These are phyloP conservation scores for Physaria fendleri DNA, from an alignment of 345 rosid genomes.

Conservation along the genomic window DNA sequence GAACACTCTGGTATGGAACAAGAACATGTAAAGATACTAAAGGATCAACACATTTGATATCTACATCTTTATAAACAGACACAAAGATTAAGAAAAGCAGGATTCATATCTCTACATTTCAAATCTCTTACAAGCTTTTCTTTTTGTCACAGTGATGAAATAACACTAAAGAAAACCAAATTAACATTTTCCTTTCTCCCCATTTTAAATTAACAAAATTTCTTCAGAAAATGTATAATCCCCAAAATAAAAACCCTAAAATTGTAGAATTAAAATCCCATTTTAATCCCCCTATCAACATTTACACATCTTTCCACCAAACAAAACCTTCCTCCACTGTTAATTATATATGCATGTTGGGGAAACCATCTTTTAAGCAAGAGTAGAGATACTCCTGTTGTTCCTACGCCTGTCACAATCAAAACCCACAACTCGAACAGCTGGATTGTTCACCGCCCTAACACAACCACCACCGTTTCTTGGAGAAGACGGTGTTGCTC, in stretches of 20 bases:
- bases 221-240: constrained; percentile 15
- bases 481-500: constrained; percentile 35
- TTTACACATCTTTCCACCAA: constrained; percentile 15
- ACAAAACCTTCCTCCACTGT: background rate
- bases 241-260: constrained; percentile 18
- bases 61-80: background rate
- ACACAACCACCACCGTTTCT: constrained; percentile 59
- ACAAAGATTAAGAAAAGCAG: background rate
- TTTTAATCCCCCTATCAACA: background rate
- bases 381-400: constrained; percentile 50
- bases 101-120: constrained; percentile 29
- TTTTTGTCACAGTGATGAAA: constrained; percentile 20
- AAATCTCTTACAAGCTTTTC: constrained; percentile 21
- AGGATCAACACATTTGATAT: background rate
- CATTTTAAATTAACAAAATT: constrained; percentile 11
- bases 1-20: no score
- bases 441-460: constrained; percentile 47
- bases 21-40: background rate
- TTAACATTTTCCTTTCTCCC: background rate
- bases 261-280: background rate
- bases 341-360: constrained; percentile 11
- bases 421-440: constrained; percentile 81
- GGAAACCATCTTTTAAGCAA: constrained; percentile 49
- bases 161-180: constrained; percentile 10
- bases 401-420: constrained; percentile 59